Evolutionary conservation across 371 early-diverging fungal species (phyloP).

Genomic region (Syncephalis fuscata): DNA sequence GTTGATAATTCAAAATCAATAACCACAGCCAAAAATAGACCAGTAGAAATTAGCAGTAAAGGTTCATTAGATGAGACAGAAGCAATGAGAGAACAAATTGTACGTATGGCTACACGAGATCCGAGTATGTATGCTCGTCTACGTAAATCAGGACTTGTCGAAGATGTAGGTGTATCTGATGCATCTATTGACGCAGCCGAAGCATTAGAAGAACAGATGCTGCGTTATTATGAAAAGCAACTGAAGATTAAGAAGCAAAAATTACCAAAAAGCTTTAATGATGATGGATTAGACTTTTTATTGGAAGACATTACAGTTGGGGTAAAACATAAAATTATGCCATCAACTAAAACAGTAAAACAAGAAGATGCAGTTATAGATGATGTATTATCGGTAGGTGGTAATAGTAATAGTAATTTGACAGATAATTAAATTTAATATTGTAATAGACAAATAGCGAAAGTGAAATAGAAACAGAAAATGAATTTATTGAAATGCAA

Average conservation of each 20-base stretch:
- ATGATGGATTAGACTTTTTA: constrained; percentile 8
- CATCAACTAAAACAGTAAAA: not conserved
- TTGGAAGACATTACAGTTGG: not conserved
- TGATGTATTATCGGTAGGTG: not conserved
- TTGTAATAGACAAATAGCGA: not conserved
- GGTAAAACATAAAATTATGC: not conserved
- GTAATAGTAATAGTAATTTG: not conserved
- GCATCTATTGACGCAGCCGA: too few species aligned
- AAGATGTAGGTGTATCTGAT: too few species aligned
- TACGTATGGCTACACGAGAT: constrained; percentile 1
- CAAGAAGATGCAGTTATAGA: too few species aligned
- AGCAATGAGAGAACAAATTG: not conserved
- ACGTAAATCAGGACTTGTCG: not conserved
- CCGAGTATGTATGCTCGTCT: not conserved
- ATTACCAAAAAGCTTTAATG: constrained; percentile 4
- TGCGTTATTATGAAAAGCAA: too few species aligned
- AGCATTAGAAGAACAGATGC: too few species aligned
- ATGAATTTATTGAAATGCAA: not conserved
- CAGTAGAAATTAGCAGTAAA: not conserved
- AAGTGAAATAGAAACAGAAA: not conserved
- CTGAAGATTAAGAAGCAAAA: constrained; percentile 1
- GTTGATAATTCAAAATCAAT: too few species aligned
- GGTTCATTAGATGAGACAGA: too few species aligned
- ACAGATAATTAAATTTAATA: not conserved
- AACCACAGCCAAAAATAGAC: not conserved